A percentile compares a stretch with the other conserved stretches of the same genome.
phyloP scores from a whole-genome alignment of 2,329 filamentous ascomycete species.

The Apiospora aurea region DNA sequence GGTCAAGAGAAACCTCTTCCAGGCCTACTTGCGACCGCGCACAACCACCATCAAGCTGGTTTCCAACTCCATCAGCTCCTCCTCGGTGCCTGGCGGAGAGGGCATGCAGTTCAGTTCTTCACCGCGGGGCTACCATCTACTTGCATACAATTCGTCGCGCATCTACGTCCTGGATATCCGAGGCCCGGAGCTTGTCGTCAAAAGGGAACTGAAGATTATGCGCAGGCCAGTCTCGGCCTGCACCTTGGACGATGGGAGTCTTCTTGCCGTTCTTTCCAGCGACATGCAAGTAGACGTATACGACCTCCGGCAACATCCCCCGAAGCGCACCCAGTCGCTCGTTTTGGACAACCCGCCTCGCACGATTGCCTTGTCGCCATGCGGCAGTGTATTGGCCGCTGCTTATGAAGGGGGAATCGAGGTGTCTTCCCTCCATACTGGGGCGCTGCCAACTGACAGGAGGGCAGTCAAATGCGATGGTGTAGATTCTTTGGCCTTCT shows the following conservation, averaged over 20 bases:
- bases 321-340: conserved; percentile 75
- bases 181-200: conserved; percentile 65
- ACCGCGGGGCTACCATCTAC: conserved; percentile 73
- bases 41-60: conserved; percentile 80
- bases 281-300: conserved; percentile 91
- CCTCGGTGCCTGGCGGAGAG: conserved; percentile 82
- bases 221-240: conserved; percentile 79
- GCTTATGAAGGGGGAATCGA: conserved; percentile 91
- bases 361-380: conserved; percentile 81
- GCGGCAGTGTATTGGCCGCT: conserved; percentile 81
- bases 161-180: conserved; percentile 80
- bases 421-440: conserved; percentile 75
- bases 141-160: conserved; percentile 85
- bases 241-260: conserved; percentile 77
- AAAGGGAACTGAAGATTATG: conserved; percentile 80
- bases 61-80: conserved; percentile 84
- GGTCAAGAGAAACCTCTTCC: conserved; percentile 79
- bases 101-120: conserved; percentile 86
- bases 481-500: conserved; percentile 78
- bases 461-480: conserved; percentile 80
- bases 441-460: conserved; percentile 69
- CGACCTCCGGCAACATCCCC: conserved; percentile 68
- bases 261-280: conserved; percentile 80
- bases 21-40: conserved; percentile 74
- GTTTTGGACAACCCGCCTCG: conserved; percentile 80